These are phyloP conservation scores for Trichoderma parareesei DNA, from an alignment of 495 filamentous ascomycete species.

Conservation along the genomic window DNA sequence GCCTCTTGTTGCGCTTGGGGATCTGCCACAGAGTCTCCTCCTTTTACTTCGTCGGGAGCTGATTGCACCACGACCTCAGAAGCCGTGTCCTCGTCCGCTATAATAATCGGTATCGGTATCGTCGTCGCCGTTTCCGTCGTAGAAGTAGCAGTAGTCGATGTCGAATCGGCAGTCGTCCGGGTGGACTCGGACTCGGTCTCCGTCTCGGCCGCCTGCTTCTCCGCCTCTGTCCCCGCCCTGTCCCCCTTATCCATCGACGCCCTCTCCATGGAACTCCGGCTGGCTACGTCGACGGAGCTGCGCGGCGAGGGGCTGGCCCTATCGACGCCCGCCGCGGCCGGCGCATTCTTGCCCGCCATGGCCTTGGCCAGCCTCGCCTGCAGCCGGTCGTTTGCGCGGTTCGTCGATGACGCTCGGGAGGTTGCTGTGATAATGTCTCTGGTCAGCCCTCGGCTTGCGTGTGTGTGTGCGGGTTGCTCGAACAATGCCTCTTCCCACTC, in stretches of 20 bases:
- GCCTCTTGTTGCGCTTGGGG: background rate
- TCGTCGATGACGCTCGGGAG: slow-evolving; percentile 47
- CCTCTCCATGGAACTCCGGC: slow-evolving; percentile 15
- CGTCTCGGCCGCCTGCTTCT: background rate
- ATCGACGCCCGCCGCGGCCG: background rate
- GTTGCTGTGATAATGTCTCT: slow-evolving; percentile 23
- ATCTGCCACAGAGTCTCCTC: background rate
- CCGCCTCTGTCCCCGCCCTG: background rate
- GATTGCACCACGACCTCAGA: background rate
- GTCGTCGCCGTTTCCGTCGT: background rate
- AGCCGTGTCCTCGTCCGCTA: background rate
- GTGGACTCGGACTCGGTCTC: background rate
- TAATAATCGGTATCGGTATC: background rate
- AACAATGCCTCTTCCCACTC: slow-evolving; percentile 16
- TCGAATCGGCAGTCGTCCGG: too few species aligned
- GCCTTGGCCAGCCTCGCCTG: slow-evolving; percentile 75
- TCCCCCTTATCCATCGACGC: background rate
- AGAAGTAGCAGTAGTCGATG: background rate
- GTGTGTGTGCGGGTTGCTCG: too few species aligned
- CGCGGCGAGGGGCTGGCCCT: slow-evolving; percentile 9
- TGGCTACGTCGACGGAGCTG: slow-evolving; percentile 18
- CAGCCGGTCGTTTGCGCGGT: slow-evolving; percentile 60
- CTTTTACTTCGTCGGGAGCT: background rate
- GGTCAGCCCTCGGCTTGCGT: slow-evolving; percentile 13
- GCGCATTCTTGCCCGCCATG: slow-evolving; percentile 37